Evolutionary conservation across 164 flowering plant species (phyloP), one percentile per base, ranked within the genome.

Genomic region (Macadamia integrifolia): DNA sequence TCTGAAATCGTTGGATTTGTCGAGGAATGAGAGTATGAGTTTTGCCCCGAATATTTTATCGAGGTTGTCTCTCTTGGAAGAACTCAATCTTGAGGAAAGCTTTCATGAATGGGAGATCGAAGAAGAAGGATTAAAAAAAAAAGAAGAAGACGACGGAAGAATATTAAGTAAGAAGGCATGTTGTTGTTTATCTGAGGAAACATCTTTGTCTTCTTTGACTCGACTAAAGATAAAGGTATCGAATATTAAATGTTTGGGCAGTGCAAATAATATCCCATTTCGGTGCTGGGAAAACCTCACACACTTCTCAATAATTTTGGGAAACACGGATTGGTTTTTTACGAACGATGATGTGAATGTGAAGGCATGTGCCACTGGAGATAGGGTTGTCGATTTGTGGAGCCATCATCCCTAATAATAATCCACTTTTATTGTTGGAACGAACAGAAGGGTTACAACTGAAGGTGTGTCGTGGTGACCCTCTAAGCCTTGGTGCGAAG

Each of bases 51-150:
- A 62, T 6, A 46, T 67, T 0, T 43, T 72, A 15, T 62, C 67
- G n/a, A 67, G 49, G 59, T 29, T 72, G n/a, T 9, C 70, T 18
- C 42, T 32, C 4, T 30, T 72, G 15, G 71, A 72, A 32, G 71
- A 61, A 61, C 44, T 67, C 18, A n/a, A 17, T 3, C 65, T 62
- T 56, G 64, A 46, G 11, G n/a, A 58, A 44, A 62, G 63, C 66
- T 67, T 67, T 58, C 6, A 15, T 8, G 15, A 35, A 11, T 67
- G 75, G 71, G 59, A 62, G 42, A 32, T 18, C 1, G 48, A 31
- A 48, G 32, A 40, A 17, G 46, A 6, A 31, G 44, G 46, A 29
- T 15, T 14, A 48, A 67, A 63, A 1, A 56, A 62, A 23, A 14
- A n/a, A 53, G n/a, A 69, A 71, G 64, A 46, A 60, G 13, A 30